Percentiles rank a stretch among this genome's conserved stretches.
These are phyloP conservation scores for Suhomyces sp. DNA, from an alignment of 805 yeast genomes.

Conservation along the genomic window DNA sequence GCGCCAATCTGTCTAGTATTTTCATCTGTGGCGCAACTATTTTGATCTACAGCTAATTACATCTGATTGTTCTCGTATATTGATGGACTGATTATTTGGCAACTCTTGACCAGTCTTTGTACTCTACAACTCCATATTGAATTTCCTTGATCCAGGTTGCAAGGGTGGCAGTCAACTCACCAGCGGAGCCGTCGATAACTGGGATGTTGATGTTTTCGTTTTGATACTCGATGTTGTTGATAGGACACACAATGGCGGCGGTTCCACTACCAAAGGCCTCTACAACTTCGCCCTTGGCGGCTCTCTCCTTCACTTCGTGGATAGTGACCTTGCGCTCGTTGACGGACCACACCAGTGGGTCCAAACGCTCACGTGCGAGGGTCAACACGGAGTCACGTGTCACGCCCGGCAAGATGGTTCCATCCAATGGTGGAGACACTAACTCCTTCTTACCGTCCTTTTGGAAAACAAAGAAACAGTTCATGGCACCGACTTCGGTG, in stretches of 20 bases:
- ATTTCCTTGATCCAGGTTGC: conserved; percentile 83
- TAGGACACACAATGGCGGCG: conserved; percentile 95
- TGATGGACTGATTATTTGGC: conserved; percentile 10
- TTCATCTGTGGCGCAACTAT: neutral
- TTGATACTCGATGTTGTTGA: conserved; percentile 77
- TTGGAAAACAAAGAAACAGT: conserved; percentile 78
- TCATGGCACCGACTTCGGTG: conserved; percentile 98
- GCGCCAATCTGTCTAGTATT: neutral
- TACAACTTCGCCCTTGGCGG: conserved; percentile 74
- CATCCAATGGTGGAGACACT: conserved; percentile 94
- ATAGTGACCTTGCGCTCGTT: conserved; percentile 83
- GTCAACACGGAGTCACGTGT: conserved; percentile 87
- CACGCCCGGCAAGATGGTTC: conserved; percentile 95
- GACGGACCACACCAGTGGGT: conserved; percentile 72
- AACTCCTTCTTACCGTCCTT: conserved; percentile 84
- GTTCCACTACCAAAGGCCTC: conserved; percentile 98
- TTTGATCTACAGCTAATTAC: neutral
- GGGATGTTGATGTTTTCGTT: conserved; percentile 76
- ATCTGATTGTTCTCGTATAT: neutral
- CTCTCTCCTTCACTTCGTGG: conserved; percentile 71
- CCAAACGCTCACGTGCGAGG: conserved; percentile 72
- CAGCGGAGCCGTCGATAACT: conserved; percentile 73
- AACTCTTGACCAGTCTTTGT: conserved; percentile 50
- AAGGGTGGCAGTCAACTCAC: conserved; percentile 71
- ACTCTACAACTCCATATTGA: conserved; percentile 82